These are phyloP conservation scores for Exophiala xenobiotica DNA, from an alignment of 2,329 filamentous ascomycete species.

Conservation along the genomic window DNA sequence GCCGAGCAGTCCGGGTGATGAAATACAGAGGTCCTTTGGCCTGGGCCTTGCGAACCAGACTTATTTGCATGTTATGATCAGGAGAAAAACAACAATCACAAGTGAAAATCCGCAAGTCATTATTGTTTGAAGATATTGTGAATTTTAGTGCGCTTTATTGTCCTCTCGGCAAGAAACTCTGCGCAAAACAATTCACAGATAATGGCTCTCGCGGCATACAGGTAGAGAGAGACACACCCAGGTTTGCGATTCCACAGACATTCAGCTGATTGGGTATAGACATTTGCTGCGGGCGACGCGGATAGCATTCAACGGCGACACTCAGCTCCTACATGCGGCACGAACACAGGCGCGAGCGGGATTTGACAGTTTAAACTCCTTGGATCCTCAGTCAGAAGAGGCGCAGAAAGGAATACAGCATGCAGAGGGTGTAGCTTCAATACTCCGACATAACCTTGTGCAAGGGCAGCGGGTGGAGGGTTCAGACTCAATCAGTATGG, in stretches of 20 bases:
- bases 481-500: constrained; percentile 25
- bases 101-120: no score
- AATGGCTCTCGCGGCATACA: not conserved
- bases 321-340: constrained; percentile 66
- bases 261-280: constrained; percentile 77
- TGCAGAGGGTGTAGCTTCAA: constrained; percentile 76
- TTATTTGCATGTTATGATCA: no score
- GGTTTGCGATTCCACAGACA: constrained; percentile 5
- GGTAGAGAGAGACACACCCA: no score
- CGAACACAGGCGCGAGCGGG: constrained; percentile 67
- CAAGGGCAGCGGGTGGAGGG: constrained; percentile 65
- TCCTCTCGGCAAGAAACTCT: no score
- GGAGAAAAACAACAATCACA: no score
- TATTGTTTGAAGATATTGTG: no score
- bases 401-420: constrained; percentile 67
- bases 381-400: constrained; percentile 59
- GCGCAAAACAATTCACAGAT: no score
- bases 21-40: no score
- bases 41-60: no score
- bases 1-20: no score
- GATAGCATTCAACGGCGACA: constrained; percentile 81
- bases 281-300: constrained; percentile 75
- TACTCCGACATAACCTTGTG: constrained; percentile 81
- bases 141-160: not conserved
- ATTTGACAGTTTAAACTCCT: constrained; percentile 67